phyloP scores from a whole-genome alignment of 208 protist species.

The Leishmania martiniquensis region DNA sequence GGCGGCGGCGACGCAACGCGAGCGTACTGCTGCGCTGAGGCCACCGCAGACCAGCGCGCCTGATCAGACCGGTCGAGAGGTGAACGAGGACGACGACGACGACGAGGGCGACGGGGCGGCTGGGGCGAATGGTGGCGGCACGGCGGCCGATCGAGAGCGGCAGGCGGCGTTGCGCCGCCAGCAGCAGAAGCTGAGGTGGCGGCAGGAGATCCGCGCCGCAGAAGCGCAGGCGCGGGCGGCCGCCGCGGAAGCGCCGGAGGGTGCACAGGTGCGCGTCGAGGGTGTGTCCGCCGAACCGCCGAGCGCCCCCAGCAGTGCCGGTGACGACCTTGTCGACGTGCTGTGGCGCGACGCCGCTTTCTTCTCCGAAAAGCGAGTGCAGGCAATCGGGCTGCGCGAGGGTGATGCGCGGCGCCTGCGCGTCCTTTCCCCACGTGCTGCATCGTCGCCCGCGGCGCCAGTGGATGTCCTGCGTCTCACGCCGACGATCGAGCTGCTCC shows the following conservation, averaged over 20 bases:
- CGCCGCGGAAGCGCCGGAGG: background rate
- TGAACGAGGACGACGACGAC: slow-evolving; percentile 1
- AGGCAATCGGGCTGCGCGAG: slow-evolving; percentile 38
- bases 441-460: slow-evolving; percentile 1
- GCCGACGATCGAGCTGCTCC: slow-evolving; percentile 59
- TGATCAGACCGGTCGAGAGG: background rate
- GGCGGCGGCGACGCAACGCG: slow-evolving; percentile 3
- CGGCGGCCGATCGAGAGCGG: background rate
- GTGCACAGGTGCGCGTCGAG: background rate
- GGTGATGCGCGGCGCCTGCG: slow-evolving; percentile 44
- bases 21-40: background rate
- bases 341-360: slow-evolving; percentile 34
- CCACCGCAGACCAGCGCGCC: background rate
- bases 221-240: slow-evolving; percentile 3
- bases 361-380: slow-evolving; percentile 17
- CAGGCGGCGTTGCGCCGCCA: slow-evolving; percentile 16
- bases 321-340: slow-evolving; percentile 39
- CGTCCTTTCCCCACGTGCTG: slow-evolving; percentile 23
- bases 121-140: background rate
- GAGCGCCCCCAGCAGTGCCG: background rate
- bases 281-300: background rate
- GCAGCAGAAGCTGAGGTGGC: slow-evolving; percentile 16
- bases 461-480: slow-evolving; percentile 47
- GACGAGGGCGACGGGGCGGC: background rate
- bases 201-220: slow-evolving; percentile 21